Evolutionary conservation across 257 asterid species (phyloP).

Genomic region (Solanum rostratum): DNA sequence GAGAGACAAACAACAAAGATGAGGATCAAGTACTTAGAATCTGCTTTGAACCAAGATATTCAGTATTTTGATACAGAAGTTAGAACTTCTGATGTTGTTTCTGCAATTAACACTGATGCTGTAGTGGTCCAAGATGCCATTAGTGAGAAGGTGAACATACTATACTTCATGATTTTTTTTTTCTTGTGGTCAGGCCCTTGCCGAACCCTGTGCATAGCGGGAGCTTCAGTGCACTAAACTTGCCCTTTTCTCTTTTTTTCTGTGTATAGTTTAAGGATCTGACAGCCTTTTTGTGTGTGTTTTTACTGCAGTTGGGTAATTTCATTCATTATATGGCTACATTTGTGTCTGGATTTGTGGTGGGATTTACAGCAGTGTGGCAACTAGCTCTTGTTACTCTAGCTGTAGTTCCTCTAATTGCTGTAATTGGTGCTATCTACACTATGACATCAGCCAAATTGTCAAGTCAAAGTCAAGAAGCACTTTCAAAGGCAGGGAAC

Average conservation of each 20-base stretch:
- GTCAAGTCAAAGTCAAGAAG: conserved; percentile 63
- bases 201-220: too few relatives aligned
- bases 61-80: conserved; percentile 77
- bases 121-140: conserved; percentile 92
- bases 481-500: conserved; percentile 87
- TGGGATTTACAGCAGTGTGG: conserved; percentile 93
- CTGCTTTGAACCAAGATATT: conserved; percentile 82
- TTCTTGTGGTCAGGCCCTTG: neutral
- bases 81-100: conserved; percentile 85
- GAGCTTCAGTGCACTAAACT: too few relatives aligned
- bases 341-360: conserved; percentile 81
- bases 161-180: neutral
- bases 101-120: conserved; percentile 83
- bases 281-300: neutral
- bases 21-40: conserved; percentile 76
- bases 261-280: neutral
- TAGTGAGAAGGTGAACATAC: conserved; percentile 66
- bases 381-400: conserved; percentile 74
- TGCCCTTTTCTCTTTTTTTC: too few relatives aligned
- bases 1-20: conserved; percentile 85
- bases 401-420: conserved; percentile 87
- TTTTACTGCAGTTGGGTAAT: conserved; percentile 66
- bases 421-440: conserved; percentile 71
- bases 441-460: conserved; percentile 58
- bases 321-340: conserved; percentile 95